These are phyloP conservation scores for Plasmopara viticola DNA, from an alignment of 352 stramenopile species.

Conservation along the genomic window DNA sequence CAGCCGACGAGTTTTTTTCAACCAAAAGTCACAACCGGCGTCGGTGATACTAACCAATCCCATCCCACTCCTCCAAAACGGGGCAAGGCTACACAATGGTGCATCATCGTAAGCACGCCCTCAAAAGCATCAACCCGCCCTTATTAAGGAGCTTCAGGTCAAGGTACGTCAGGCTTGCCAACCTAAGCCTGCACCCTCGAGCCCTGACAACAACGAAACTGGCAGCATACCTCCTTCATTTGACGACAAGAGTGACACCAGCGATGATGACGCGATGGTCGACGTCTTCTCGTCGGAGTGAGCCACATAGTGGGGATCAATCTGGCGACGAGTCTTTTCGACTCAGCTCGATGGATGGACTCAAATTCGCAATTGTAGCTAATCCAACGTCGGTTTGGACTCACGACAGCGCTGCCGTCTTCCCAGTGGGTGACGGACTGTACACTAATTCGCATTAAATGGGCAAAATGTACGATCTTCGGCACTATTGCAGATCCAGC, in stretches of 20 bases:
- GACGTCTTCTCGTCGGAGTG: neutral
- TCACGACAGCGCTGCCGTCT: neutral
- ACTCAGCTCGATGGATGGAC: neutral
- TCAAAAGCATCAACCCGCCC: no score
- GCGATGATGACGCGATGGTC: neutral
- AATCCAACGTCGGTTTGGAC: neutral
- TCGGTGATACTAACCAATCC: no score
- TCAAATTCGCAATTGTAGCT: neutral
- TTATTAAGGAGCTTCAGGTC: no score
- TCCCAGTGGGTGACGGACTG: neutral
- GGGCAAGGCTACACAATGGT: no score
- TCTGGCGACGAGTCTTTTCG: neutral
- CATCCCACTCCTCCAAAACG: no score
- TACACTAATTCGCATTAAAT: neutral
- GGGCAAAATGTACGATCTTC: neutral
- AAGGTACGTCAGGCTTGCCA: no score
- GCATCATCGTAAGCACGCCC: no score
- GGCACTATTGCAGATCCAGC: neutral
- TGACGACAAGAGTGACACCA: neutral
- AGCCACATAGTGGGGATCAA: constrained; percentile 2
- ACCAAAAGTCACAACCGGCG: no score
- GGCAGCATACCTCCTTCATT: neutral
- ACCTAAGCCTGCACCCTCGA: no score
- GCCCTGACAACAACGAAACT: no score
- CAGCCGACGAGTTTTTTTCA: no score